Evolutionary conservation across 169 alveolate species (phyloP).

Genomic region (Besnoitia besnoiti): DNA sequence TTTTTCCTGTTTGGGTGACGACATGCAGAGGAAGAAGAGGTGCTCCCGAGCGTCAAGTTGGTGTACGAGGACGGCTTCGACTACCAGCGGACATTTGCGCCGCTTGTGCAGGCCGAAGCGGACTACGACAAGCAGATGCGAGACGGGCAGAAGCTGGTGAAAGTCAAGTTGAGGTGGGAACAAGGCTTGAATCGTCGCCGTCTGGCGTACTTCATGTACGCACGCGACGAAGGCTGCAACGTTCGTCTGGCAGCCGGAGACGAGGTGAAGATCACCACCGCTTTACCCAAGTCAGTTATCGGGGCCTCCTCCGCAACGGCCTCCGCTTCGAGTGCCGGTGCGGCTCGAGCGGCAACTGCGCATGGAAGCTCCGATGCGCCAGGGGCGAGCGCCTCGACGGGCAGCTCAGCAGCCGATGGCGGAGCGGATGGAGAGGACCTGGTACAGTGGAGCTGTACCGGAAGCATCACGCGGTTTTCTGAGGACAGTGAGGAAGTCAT

Average conservation of each 20-base stretch:
- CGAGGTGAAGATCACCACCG: neutral
- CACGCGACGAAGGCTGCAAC: slow-evolving; percentile 31
- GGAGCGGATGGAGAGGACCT: neutral
- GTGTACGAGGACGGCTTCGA: slow-evolving; percentile 75
- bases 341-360: neutral
- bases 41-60: slow-evolving; percentile 25
- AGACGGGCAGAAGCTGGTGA: slow-evolving; percentile 85
- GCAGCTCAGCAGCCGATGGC: neutral
- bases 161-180: slow-evolving; percentile 51
- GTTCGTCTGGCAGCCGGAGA: slow-evolving; percentile 21
- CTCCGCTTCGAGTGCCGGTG: neutral
- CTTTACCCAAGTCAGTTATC: neutral
- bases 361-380: neutral
- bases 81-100: slow-evolving; percentile 82
- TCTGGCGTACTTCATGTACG: neutral
- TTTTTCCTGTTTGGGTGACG: neutral
- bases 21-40: neutral
- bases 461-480: neutral
- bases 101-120: slow-evolving; percentile 92
- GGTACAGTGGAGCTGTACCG: slow-evolving; percentile 3
- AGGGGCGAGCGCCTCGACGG: neutral
- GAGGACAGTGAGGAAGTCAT: slow-evolving; percentile 24
- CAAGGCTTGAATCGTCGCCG: neutral
- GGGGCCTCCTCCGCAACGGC: neutral
- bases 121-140: slow-evolving; percentile 91